These are phyloP conservation scores for Globisporangium mamillatum DNA, from an alignment of 352 stramenopile species.

Conservation along the genomic window DNA sequence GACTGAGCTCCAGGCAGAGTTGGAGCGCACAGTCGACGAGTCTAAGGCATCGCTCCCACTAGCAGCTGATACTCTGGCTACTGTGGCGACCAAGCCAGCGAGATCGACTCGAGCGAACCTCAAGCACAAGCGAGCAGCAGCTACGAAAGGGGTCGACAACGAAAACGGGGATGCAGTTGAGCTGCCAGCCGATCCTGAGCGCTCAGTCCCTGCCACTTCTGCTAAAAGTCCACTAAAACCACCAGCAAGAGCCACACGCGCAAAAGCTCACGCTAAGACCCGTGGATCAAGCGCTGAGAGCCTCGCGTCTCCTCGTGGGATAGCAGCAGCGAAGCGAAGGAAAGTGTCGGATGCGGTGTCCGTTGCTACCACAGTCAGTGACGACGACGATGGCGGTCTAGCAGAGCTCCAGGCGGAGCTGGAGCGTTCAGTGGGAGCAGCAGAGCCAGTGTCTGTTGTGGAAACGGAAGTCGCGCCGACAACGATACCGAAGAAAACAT, in stretches of 20 bases:
- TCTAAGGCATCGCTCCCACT: background rate
- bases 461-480: conserved; percentile 4
- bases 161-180: conserved; percentile 10
- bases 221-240: background rate
- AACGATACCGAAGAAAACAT: background rate
- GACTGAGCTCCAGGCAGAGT: conserved; percentile 12
- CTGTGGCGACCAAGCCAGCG: background rate
- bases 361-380: conserved; percentile 20
- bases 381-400: conserved; percentile 23
- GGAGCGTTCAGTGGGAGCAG: background rate
- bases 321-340: background rate
- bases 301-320: background rate
- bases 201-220: background rate
- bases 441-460: background rate
- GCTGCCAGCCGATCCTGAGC: conserved; percentile 11
- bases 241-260: conserved; percentile 7
- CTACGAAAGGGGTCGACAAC: background rate
- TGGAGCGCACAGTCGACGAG: background rate
- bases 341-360: conserved; percentile 18
- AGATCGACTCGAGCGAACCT: background rate
- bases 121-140: background rate
- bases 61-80: background rate
- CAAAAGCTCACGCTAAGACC: background rate
- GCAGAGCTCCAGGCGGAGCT: conserved; percentile 34
- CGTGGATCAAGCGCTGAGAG: background rate